Base-by-base conservation (phyloP, 2,329 filamentous ascomycete genomes). In the Cladosporium sp. region DNA sequence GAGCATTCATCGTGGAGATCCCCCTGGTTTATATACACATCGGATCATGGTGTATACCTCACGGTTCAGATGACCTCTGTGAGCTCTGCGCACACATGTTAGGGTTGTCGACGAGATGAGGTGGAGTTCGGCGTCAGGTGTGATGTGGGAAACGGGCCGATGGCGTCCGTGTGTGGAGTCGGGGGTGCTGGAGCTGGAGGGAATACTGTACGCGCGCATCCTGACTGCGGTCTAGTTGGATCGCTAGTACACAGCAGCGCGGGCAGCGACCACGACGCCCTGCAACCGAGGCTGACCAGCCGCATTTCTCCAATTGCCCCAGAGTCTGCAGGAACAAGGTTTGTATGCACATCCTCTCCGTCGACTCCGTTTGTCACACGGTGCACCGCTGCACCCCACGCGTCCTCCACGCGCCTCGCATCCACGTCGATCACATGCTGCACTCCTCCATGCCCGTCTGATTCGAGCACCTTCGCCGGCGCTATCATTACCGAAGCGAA, bases 351-450 rank as follows among this genome's bases (percentile, higher is more conserved):
- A 10, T 32, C 8, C 8, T 32, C 42, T 45, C 42, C 45, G 45
- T 28, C 17, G n/a, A 48, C 45, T 48, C 45, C 28, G 45, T 48
- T 39, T 15, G 47, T 50, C 47, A 50, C 47, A 50, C 34, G 28
- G 12, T 50, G 34, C 32, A 50, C 13, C 24, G 13, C 34, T 36
- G 34, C 34, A 50, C 47, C 47, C 32, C 50, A 53, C 37, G 37
- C 37, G 22, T 42, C 22, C 34, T 39, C 15, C 35, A 20, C n/a
- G 8, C 36, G 37, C 28, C 50, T n/a, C 34, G 20, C 36, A 53
- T 35, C 12, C 15, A 34, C 37, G 37, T 25, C 28, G 25, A 42
- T 53, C 50, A 53, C 50, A 53, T 53, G 37, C 17, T 34, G 12
- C 35, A 28, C 7, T 32, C 42, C 25, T n/a, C 40, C 50, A 34